These are phyloP conservation scores for Paraphaeosphaeria minitans DNA, from an alignment of 2,329 filamentous ascomycete genomes.

Conservation along the genomic window DNA sequence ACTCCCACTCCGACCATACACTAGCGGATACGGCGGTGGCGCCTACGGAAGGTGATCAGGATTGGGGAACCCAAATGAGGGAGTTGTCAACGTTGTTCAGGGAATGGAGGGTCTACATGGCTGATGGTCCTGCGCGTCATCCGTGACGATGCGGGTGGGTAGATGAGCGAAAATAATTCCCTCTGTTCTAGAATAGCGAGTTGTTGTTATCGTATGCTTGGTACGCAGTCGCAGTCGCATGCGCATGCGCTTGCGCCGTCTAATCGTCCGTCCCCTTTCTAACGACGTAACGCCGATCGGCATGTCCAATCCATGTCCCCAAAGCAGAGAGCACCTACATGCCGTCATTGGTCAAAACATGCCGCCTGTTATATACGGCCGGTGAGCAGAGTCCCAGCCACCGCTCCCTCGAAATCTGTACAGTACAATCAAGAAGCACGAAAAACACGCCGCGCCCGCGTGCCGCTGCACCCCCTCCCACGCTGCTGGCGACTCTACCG, in stretches of 20 bases:
- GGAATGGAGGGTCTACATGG: neutral
- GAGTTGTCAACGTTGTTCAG: neutral
- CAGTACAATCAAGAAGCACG: neutral
- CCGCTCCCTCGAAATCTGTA: neutral
- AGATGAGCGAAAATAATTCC: constrained; percentile 1
- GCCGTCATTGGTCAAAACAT: neutral
- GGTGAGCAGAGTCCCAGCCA: constrained; percentile 1
- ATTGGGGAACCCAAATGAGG: neutral
- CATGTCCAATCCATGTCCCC: neutral
- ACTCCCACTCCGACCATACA: neutral
- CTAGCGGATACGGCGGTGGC: neutral
- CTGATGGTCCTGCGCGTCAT: neutral
- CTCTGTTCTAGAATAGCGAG: neutral
- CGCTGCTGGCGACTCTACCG: constrained; percentile 10
- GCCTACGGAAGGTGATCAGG: neutral
- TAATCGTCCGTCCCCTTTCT: neutral
- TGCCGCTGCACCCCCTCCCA: neutral
- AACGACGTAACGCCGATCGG: neutral
- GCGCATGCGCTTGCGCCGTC: neutral
- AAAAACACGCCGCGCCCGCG: neutral
- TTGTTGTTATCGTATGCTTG: neutral
- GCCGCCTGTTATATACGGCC: constrained; percentile 2
- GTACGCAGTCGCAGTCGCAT: neutral
- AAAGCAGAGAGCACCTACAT: neutral
- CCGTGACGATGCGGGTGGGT: neutral